Conservation (phyloP, 306 rosid genomes). For the Purshia tridentata region DNA sequence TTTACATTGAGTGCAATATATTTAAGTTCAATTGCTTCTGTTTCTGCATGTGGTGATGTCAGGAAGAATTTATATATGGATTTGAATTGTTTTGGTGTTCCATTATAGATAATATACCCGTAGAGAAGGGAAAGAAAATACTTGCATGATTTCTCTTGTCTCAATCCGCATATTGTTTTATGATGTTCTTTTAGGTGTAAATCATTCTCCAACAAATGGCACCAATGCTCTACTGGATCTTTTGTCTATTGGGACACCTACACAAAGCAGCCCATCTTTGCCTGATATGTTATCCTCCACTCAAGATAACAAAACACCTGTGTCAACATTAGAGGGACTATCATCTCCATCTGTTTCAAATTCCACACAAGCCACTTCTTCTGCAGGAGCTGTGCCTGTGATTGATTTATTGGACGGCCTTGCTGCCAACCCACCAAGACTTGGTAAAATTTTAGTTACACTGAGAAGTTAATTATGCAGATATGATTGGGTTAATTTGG, state of each 20-base stretch:
- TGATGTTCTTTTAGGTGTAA: conserved; percentile 47
- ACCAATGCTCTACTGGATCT: conserved; percentile 80
- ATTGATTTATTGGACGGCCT: conserved; percentile 81
- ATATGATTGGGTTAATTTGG: conserved; percentile 9
- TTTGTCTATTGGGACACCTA: conserved; percentile 62
- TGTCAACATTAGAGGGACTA: conserved; percentile 64
- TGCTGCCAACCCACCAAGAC: conserved; percentile 46
- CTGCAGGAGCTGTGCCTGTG: conserved; percentile 55
- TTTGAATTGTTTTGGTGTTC: conserved; percentile 4
- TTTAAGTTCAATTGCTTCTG: background rate
- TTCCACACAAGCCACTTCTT: conserved; percentile 48
- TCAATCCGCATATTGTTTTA: conserved; percentile 22
- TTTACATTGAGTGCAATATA: background rate
- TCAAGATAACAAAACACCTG: conserved; percentile 49
- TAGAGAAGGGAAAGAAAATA: background rate
- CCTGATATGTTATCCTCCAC: conserved; percentile 51
- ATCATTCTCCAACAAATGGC: conserved; percentile 59
- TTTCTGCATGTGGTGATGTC: conserved; percentile 1
- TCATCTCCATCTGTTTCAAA: conserved; percentile 50
- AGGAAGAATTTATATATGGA: background rate
- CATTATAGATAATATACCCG: background rate
- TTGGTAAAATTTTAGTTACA: conserved; percentile 37
- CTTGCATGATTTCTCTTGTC: conserved; percentile 7
- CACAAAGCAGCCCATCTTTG: conserved; percentile 46
- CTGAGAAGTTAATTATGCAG: conserved; percentile 11